Percentiles rank a stretch among this genome's conserved stretches.
These are phyloP conservation scores for Lactifluus volemus DNA, from an alignment of 768 basidiomycete genomes.

Conservation along the genomic window DNA sequence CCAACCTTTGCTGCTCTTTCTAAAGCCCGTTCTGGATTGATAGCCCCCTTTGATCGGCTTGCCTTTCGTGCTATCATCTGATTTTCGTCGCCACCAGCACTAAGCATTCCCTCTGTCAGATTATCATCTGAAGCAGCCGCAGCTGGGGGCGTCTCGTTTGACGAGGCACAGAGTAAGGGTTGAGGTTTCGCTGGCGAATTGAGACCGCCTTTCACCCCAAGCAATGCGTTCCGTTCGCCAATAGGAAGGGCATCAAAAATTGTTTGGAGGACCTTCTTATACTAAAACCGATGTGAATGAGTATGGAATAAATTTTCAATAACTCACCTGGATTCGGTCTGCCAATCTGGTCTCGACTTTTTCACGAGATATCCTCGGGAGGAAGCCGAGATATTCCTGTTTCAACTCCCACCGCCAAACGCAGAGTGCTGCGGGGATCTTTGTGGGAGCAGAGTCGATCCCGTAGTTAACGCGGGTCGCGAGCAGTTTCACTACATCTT, in stretches of 20 bases:
- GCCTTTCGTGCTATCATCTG: conserved; percentile 21
- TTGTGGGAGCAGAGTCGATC: conserved; percentile 46
- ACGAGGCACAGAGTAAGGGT: conserved; percentile 4
- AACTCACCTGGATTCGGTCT: conserved; percentile 58
- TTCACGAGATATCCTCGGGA: conserved; percentile 58
- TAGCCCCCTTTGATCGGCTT: conserved; percentile 40
- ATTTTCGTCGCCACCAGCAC: conserved; percentile 32
- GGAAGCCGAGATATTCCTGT: conserved; percentile 45
- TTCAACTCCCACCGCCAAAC: conserved; percentile 87
- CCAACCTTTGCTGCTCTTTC: conserved; percentile 53
- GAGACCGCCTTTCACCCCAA: conserved; percentile 38
- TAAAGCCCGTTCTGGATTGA: conserved; percentile 48
- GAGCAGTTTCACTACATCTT: conserved; percentile 52
- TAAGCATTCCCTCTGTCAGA: conserved; percentile 23
- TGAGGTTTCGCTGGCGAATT: conserved; percentile 20
- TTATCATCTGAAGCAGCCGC: neutral
- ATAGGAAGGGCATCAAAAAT: conserved; percentile 52
- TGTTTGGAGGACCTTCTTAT: conserved; percentile 44
- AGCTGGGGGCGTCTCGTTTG: conserved; percentile 5
- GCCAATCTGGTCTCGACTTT: conserved; percentile 50
- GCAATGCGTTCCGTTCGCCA: conserved; percentile 44
- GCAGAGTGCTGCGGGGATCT: conserved; percentile 52
- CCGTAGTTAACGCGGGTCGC: conserved; percentile 78
- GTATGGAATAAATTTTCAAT: neutral
- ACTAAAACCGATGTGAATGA: conserved; percentile 32